Base-by-base conservation (phyloP, 495 filamentous ascomycete species). In the Hyaloscypha bicolor region DNA sequence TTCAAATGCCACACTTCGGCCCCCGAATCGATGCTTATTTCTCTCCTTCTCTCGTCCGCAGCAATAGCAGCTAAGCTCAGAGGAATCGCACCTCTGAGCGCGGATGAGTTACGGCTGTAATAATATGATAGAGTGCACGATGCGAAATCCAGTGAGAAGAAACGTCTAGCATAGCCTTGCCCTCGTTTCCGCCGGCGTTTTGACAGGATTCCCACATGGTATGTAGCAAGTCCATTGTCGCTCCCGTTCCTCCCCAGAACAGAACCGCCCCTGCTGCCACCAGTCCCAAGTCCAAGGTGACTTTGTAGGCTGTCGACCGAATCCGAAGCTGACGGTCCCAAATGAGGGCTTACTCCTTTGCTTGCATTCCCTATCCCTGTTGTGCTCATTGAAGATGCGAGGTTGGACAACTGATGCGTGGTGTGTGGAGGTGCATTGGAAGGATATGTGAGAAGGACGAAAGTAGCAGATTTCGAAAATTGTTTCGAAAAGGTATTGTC, bases 401-500 rank as follows among this genome's bases (percentile, higher is more conserved):
- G 76, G 71, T 93, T 80, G 79, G 92, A 83, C 33, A 65, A 22
- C 52, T 72, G 67, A 39, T 72, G 72, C 61, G 91, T 86, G 4
- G 90, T 87, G 68, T 93, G 92, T 0, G 96, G 95, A 25, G 93
- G 90, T 16, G 88, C 81, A 68, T 88, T 88, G 42, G 92, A 93
- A 37, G 94, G 93, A 71, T 98, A 97, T 16, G 93, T 97, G 69
- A 98, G 84, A 53, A 98, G 86, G 22, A 97, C 94, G 69, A 98
- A 91, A 22, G 94, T 98, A 14, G 91, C 92, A 48, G 91, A 96
- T 79, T 99, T 99, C 60, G 93, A 93, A 51, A 93, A 87, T 74
- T 93, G 90, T 79, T 97, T 98, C 59, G 94, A 96, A 76, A 98
- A 98, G 37, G 96, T 99, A 75, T 99, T 99, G 84, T 99, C 95